These are phyloP conservation scores for Sambucus nigra DNA, from an alignment of 129 eudicot species.

Conservation along the genomic window DNA sequence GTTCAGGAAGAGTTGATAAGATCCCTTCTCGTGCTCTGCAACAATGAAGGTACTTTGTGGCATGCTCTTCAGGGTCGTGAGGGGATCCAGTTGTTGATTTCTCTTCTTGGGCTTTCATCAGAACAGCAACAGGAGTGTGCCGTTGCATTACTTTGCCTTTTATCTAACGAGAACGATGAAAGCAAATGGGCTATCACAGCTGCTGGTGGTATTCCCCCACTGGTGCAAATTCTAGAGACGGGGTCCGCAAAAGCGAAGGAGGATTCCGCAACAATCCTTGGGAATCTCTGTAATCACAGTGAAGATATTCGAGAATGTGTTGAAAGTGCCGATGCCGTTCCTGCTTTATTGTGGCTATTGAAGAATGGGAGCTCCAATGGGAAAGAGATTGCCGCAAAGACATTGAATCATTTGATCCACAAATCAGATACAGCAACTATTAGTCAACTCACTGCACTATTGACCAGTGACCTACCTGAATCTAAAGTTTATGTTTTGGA, in stretches of 20 bases:
- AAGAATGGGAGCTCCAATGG: conserved; percentile 97
- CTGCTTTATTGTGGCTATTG: conserved; percentile 90
- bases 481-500: conserved; percentile 93
- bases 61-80: conserved; percentile 98
- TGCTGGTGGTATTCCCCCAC: conserved; percentile 99
- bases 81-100: conserved; percentile 91
- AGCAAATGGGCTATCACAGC: conserved; percentile 99
- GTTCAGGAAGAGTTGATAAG: conserved; percentile 88
- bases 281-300: conserved; percentile 97
- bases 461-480: conserved; percentile 96
- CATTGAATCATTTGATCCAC: conserved; percentile 89
- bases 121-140: conserved; percentile 99
- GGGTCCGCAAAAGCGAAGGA: conserved; percentile 97
- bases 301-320: conserved; percentile 99
- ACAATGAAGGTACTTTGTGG: conserved; percentile 89
- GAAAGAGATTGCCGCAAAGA: conserved; percentile 95
- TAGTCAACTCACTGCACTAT: conserved; percentile 88
- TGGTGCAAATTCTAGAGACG: conserved; percentile 92
- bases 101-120: conserved; percentile 97
- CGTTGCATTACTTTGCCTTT: conserved; percentile 89
- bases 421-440: conserved; percentile 95
- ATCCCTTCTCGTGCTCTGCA: conserved; percentile 72
- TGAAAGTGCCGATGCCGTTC: conserved; percentile 99
- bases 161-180: conserved; percentile 90
- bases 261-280: conserved; percentile 93